Evolutionary conservation across 495 filamentous ascomycete species (phyloP).

Genomic region (Beverwykella pulmonaria): DNA sequence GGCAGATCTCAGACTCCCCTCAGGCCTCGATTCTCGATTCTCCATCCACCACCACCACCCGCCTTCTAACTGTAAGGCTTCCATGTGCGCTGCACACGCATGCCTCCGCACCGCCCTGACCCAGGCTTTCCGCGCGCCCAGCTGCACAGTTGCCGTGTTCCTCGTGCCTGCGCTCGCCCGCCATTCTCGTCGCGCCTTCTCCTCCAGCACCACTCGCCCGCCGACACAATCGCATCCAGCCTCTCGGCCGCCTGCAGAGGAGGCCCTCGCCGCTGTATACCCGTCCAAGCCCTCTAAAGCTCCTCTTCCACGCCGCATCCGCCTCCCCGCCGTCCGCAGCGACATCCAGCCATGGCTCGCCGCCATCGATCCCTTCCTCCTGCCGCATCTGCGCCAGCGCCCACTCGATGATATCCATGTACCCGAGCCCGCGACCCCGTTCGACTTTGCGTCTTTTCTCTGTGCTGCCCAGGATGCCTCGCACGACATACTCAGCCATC

Average conservation of each 20-base stretch:
- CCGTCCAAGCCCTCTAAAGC: neutral
- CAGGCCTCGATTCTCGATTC: neutral
- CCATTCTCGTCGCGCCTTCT: slow-evolving; percentile 16
- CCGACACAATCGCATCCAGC: neutral
- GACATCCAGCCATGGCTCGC: slow-evolving; percentile 48
- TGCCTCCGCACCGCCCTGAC: slow-evolving; percentile 33
- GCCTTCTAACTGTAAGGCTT: neutral
- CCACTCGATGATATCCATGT: neutral
- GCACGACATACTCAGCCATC: slow-evolving; percentile 40
- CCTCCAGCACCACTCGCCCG: neutral
- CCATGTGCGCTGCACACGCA: slow-evolving; percentile 34
- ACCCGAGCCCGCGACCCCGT: neutral
- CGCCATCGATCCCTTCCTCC: slow-evolving; percentile 52
- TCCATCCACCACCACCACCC: neutral
- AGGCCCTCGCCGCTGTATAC: neutral
- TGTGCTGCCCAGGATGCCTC: slow-evolving; percentile 28
- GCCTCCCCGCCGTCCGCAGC: slow-evolving; percentile 12
- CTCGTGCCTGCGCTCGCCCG: slow-evolving; percentile 26
- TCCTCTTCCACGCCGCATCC: slow-evolving; percentile 1
- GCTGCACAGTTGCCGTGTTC: slow-evolving; percentile 10
- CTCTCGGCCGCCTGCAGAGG: neutral
- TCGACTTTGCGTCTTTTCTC: slow-evolving; percentile 27
- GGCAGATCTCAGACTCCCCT: neutral
- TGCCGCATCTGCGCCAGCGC: slow-evolving; percentile 41
- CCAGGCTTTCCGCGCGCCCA: slow-evolving; percentile 25